Evolutionary conservation across 805 yeast species (phyloP).

Genomic region (Wickerhamomyces sydowiorum): DNA sequence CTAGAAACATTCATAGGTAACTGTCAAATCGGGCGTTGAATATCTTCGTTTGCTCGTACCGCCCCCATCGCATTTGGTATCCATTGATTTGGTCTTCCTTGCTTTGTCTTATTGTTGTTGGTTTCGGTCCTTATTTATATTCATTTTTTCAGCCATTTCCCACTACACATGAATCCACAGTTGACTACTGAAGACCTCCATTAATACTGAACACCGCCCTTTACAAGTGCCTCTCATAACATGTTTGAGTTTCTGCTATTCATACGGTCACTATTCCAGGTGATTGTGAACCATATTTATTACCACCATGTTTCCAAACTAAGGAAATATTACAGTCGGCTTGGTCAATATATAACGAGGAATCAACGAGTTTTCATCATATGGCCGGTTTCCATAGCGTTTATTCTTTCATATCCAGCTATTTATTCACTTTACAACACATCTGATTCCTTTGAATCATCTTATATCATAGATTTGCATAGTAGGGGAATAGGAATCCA

Average conservation of each 20-base stretch:
- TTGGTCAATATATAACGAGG: constrained; percentile 26
- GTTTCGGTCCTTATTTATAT: not conserved
- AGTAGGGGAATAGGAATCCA: not conserved
- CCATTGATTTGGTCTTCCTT: too few relatives aligned
- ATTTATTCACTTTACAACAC: constrained; percentile 31
- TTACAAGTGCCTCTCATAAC: too few relatives aligned
- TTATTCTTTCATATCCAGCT: constrained; percentile 45
- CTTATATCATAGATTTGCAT: constrained; percentile 13
- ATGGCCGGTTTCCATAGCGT: constrained; percentile 41
- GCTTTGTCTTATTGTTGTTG: not conserved
- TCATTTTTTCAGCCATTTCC: not conserved
- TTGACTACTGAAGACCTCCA: too few relatives aligned
- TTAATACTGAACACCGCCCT: too few relatives aligned
- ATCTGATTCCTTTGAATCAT: constrained; percentile 14
- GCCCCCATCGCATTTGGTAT: too few relatives aligned
- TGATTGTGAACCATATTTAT: constrained; percentile 12
- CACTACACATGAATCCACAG: not conserved
- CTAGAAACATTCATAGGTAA: too few relatives aligned
- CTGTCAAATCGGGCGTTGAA: too few relatives aligned
- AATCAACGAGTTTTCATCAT: constrained; percentile 39
- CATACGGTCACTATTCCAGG: constrained; percentile 13
- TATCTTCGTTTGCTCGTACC: too few relatives aligned
- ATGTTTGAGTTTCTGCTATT: constrained; percentile 20
- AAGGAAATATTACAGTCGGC: constrained; percentile 14
- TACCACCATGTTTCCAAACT: constrained; percentile 8